phyloP scores from a whole-genome alignment of 2,329 filamentous ascomycete genomes.

The Aspergillus fijiensis region DNA sequence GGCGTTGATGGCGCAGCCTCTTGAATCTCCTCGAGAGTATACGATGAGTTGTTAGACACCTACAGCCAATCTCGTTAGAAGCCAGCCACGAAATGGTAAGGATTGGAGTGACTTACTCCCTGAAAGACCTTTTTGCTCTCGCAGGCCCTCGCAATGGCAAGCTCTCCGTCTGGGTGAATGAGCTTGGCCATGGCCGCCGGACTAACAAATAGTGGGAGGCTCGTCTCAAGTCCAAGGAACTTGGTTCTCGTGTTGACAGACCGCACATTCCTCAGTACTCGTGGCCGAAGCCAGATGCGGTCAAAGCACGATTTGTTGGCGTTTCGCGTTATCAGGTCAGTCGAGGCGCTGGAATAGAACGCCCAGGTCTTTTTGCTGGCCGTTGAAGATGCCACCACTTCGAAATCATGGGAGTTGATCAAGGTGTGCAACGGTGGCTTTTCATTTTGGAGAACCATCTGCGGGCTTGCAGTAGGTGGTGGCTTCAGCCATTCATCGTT shows the following conservation, averaged over 20 bases:
- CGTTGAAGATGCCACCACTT: conserved; percentile 54
- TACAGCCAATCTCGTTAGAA: conserved; percentile 10
- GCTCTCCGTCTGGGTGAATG: conserved; percentile 63
- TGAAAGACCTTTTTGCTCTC: conserved; percentile 55
- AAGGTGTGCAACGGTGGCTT: conserved; percentile 56
- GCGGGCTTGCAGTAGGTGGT: conserved; percentile 33
- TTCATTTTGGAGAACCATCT: conserved; percentile 30
- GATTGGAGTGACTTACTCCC: conserved; percentile 38
- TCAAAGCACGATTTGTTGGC: conserved; percentile 57
- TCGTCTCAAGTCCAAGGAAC: conserved; percentile 55
- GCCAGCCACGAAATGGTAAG: background rate
- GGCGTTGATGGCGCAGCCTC: conserved; percentile 40
- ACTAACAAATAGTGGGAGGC: conserved; percentile 61
- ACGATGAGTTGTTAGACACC: conserved; percentile 63
- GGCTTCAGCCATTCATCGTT: conserved; percentile 50
- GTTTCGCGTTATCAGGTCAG: conserved; percentile 58
- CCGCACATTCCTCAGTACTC: conserved; percentile 59
- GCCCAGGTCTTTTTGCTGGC: conserved; percentile 65
- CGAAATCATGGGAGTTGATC: conserved; percentile 63
- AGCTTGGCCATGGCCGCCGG: conserved; percentile 65
- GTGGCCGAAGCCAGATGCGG: conserved; percentile 59
- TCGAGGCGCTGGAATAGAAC: conserved; percentile 66
- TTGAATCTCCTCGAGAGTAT: conserved; percentile 55
- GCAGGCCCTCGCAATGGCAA: conserved; percentile 56
- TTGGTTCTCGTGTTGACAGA: conserved; percentile 51